Conservation (phyloP, 1,139 yeast species). For the Sugiyamaella pinicola region DNA sequence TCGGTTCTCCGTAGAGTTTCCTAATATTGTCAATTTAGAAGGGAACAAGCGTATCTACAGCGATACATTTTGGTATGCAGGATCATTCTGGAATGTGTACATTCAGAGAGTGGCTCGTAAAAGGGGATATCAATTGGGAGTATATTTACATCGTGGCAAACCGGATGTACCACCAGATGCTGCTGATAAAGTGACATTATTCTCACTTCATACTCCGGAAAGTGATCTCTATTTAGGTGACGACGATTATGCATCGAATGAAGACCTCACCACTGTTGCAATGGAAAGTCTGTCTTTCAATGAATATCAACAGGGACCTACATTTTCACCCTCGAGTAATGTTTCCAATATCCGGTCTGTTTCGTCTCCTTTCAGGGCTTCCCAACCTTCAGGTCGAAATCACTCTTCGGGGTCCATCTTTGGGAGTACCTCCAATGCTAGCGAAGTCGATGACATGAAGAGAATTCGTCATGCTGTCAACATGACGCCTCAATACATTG, state of each 20-base stretch:
- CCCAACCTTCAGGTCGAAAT: background rate
- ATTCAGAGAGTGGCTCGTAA: conserved; percentile 50
- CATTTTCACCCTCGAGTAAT: background rate
- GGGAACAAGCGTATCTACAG: conserved; percentile 53
- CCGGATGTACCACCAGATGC: conserved; percentile 31
- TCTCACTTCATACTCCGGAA: conserved; percentile 3
- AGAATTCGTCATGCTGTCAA: conserved; percentile 8
- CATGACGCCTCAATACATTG: conserved; percentile 34
- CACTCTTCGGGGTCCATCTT: background rate
- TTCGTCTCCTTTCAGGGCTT: background rate
- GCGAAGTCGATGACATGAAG: background rate
- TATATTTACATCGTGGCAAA: conserved; percentile 52
- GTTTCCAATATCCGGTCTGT: background rate
- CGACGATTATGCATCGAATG: conserved; percentile 21
- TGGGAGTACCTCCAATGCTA: no score
- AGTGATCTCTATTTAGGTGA: conserved; percentile 5
- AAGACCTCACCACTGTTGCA: conserved; percentile 21
- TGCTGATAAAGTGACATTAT: conserved; percentile 3
- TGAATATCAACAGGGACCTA: background rate
- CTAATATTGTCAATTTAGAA: conserved; percentile 49
- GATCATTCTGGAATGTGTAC: conserved; percentile 59
- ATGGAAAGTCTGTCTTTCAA: conserved; percentile 22
- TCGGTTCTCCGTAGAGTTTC: conserved; percentile 54
- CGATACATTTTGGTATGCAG: conserved; percentile 57
- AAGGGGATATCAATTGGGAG: conserved; percentile 54